A percentile compares a stretch with the other conserved stretches of the same genome.
These are phyloP conservation scores for Pseudogymnoascus sp. DNA, from an alignment of 2,329 filamentous ascomycete genomes.

Conservation along the genomic window DNA sequence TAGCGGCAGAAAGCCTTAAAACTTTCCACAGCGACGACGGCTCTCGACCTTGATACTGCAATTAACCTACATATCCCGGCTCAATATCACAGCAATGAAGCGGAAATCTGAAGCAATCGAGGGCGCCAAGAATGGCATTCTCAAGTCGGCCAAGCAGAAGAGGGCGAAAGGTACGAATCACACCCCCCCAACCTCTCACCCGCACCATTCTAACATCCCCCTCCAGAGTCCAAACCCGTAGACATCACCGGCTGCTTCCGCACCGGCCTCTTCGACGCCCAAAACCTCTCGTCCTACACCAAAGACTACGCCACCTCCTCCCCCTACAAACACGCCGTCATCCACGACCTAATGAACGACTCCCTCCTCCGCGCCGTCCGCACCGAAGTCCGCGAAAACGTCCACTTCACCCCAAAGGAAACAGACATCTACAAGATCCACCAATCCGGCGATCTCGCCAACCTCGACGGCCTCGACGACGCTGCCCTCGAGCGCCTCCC, in stretches of 20 bases:
- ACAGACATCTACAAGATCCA: constrained; percentile 99
- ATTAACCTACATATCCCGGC: neutral
- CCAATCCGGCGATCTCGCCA: constrained; percentile 94
- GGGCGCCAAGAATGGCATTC: constrained; percentile 3
- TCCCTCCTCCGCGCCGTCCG: constrained; percentile 77
- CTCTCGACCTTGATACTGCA: neutral
- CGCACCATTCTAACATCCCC: neutral
- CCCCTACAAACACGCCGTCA: constrained; percentile 89
- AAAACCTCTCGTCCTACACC: constrained; percentile 50
- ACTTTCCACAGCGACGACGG: neutral
- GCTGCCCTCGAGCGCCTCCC: constrained; percentile 77
- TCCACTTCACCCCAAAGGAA: constrained; percentile 95
- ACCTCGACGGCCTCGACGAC: constrained; percentile 87
- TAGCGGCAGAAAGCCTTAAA: constrained; percentile 8
- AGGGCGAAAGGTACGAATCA: neutral
- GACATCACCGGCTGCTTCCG: constrained; percentile 53
- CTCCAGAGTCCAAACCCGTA: constrained; percentile 20
- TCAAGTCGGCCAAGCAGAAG: neutral
- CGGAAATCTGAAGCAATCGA: constrained; percentile 1
- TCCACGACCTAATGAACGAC: constrained; percentile 71
- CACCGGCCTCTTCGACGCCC: constrained; percentile 53
- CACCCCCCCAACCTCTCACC: neutral
- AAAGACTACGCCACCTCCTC: constrained; percentile 52
- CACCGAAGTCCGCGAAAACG: constrained; percentile 77
- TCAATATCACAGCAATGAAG: constrained; percentile 2